Conservation (phyloP, 805 yeast species). For the Scheffersomyces coipomensis region DNA sequence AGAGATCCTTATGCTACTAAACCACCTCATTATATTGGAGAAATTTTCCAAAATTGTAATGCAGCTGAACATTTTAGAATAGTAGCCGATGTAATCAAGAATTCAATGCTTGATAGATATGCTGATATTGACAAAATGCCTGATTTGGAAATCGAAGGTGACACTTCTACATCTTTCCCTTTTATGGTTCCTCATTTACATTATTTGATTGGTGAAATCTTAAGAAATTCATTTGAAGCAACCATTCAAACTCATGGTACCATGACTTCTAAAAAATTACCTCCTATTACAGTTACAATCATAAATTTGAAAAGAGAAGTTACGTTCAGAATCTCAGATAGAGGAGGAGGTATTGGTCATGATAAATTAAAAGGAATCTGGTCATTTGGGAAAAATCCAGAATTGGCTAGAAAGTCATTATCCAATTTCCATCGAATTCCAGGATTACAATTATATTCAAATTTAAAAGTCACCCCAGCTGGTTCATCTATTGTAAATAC, state of each 20-base stretch:
- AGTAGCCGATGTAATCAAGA: constrained; percentile 52
- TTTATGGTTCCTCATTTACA: constrained; percentile 85
- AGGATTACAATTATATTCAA: constrained; percentile 50
- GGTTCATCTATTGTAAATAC: constrained; percentile 36
- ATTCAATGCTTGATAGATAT: constrained; percentile 51
- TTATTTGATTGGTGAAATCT: constrained; percentile 81
- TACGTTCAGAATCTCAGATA: constrained; percentile 78
- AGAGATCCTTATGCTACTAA: constrained; percentile 44
- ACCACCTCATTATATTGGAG: constrained; percentile 65
- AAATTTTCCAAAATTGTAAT: constrained; percentile 76
- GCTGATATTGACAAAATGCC: constrained; percentile 64
- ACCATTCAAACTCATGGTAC: constrained; percentile 49
- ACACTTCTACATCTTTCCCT: constrained; percentile 64
- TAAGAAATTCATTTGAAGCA: constrained; percentile 83
- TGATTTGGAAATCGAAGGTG: constrained; percentile 73
- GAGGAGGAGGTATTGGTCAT: constrained; percentile 81
- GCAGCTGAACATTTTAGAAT: constrained; percentile 63
- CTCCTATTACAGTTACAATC: constrained; percentile 77
- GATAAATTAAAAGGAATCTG: constrained; percentile 65
- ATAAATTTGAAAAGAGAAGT: constrained; percentile 65
- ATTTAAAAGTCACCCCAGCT: constrained; percentile 37
- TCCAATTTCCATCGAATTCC: constrained; percentile 70
- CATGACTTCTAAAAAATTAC: constrained; percentile 40
- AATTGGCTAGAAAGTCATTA: constrained; percentile 55
- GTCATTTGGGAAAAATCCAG: constrained; percentile 81